A percentile compares a stretch with the other conserved stretches of the same genome.
Evolutionary conservation across 2,329 filamentous ascomycete genomes (phyloP).

Genomic region (Fusarium mundagurra): DNA sequence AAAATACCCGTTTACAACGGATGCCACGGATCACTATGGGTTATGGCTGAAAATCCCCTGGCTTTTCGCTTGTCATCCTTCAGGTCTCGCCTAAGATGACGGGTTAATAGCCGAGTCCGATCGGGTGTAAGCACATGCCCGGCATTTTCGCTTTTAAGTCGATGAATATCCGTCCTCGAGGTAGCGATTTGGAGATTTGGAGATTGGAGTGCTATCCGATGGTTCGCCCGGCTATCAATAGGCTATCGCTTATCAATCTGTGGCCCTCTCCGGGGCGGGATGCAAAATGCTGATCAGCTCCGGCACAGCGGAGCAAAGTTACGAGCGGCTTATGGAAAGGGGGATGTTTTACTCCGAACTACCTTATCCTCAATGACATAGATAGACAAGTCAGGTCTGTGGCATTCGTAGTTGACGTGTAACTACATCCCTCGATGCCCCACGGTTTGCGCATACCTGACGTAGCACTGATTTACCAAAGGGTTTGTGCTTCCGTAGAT

Average conservation of each 20-base stretch:
- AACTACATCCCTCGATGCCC: background rate
- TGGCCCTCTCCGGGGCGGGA: background rate
- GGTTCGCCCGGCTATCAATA: constrained; percentile 3
- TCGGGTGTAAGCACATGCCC: constrained; percentile 34
- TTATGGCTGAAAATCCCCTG: constrained; percentile 35
- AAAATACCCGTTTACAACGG: constrained; percentile 44
- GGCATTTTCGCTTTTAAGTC: constrained; percentile 34
- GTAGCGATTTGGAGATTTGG: constrained; percentile 22
- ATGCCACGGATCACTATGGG: constrained; percentile 40
- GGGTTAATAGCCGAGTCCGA: constrained; percentile 35
- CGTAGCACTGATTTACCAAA: constrained; percentile 9
- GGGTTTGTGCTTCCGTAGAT: constrained; percentile 6
- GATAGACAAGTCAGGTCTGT: background rate
- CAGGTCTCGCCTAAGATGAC: constrained; percentile 1
- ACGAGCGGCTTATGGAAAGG: constrained; percentile 5
- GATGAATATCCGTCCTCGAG: constrained; percentile 15
- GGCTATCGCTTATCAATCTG: constrained; percentile 22
- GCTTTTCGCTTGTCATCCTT: constrained; percentile 20
- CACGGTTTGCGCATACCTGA: background rate
- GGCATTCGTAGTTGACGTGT: background rate
- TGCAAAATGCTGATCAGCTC: constrained; percentile 10
- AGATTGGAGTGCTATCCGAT: constrained; percentile 7
- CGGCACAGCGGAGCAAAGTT: constrained; percentile 18
- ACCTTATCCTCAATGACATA: background rate
- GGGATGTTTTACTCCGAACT: background rate